Evolutionary conservation across 345 rosid genomes (phyloP), one percentile per base, ranked within the genome.

Genomic region (Eucalyptus coolabah): DNA sequence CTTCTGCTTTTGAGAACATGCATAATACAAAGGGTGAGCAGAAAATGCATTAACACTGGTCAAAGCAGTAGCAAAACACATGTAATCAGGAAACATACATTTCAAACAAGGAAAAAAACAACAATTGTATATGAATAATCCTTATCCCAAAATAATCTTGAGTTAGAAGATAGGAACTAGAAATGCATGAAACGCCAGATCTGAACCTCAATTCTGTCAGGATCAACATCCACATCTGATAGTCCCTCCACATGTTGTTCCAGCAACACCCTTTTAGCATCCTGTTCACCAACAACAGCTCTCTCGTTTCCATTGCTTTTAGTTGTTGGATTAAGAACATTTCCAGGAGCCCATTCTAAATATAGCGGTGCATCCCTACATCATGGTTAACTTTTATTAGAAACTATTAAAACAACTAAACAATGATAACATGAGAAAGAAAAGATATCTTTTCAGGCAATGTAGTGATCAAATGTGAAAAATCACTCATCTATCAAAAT

Each of bases 331-430:
- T 86, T 90, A 69, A 98, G 96, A 91, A 98, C 92, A 94, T 97
- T 88, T 44, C 82, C 91, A 60, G 99, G 98, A 92, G 99, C 98
- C 99, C 99, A 97, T 92, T 98, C 99, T 94, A 97, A 92, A 93
- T 96, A 97, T 89, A 98, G 89, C 34, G 99, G 98, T 87, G 91
- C 97, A 95, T 95, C 98, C 96, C 99, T 98, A 93, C 87, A 91
- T 88, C n/a, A 72, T 56, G 81, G 30, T 59, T 67, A 89, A 72
- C 86, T 90, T 87, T 87, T 44, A 82, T 50, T 67, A 86, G 56
- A 88, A 42, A 88, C 77, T 26, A 59, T 50, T 34, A 24, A 18
- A 24, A 88, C 82, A 30, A 54, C 18, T 42, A 63, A 83, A 19
- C 28, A 45, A 50, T 32, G 19, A 32, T 65, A 40, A 44, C 23